Evolutionary conservation across 768 basidiomycete genomes (phyloP).

Genomic region (Lyophyllum decastes): DNA sequence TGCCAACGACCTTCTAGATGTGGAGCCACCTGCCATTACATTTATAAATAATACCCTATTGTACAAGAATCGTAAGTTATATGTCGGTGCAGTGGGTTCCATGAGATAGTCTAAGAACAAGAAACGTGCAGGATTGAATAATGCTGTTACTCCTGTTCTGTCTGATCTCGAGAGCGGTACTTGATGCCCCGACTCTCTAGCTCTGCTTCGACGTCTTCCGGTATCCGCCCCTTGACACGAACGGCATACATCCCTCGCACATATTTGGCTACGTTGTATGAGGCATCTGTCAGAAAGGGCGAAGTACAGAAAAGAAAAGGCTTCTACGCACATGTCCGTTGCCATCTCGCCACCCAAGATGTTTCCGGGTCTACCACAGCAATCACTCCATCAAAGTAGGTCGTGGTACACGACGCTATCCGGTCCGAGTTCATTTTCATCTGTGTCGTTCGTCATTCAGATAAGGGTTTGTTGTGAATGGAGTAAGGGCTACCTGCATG

Average conservation of each 20-base stretch:
- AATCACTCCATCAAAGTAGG: conserved; percentile 91
- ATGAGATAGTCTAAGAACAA: background rate
- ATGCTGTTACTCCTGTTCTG: conserved; percentile 58
- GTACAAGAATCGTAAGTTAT: conserved; percentile 7
- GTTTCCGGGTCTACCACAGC: conserved; percentile 82
- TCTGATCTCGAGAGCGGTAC: conserved; percentile 84
- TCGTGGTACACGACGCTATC: conserved; percentile 84
- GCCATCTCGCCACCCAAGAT: conserved; percentile 98
- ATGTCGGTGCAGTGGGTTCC: background rate
- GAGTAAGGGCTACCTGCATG: conserved; percentile 71
- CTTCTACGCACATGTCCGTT: conserved; percentile 77
- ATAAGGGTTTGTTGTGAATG: background rate
- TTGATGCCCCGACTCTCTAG: conserved; percentile 76
- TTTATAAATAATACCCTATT: conserved; percentile 3
- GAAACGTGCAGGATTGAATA: background rate
- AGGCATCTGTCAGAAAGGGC: conserved; percentile 3
- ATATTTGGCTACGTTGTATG: conserved; percentile 69
- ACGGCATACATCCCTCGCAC: conserved; percentile 92
- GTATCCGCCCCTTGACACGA: conserved; percentile 81
- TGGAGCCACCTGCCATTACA: conserved; percentile 2
- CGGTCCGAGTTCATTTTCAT: conserved; percentile 87
- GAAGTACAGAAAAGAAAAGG: conserved; percentile 1
- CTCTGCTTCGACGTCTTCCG: conserved; percentile 83
- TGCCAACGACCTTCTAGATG: background rate
- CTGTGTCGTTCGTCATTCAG: conserved; percentile 38